Evolutionary conservation across 257 asterid genomes (phyloP), one percentile per base, ranked within the genome.

Genomic region (Salvia miltiorrhiza): DNA sequence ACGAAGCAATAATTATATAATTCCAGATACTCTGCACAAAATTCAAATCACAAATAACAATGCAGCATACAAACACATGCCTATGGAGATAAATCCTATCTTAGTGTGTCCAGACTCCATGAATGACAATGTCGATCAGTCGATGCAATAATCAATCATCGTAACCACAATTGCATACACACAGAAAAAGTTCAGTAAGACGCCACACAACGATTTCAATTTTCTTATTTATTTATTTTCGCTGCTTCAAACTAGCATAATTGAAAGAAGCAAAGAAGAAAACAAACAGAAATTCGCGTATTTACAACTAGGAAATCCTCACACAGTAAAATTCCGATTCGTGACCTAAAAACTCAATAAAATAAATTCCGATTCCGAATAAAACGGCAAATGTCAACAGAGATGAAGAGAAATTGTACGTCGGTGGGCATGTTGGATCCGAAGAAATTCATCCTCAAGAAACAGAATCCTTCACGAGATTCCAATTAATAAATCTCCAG

Each of bases 351-450:
- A 17, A 14, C 11, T 7, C 16, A 54, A 39, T 13, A 12, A 57
- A 39, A 47, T 0, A 41, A 63, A 43, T 57, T 44, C 73, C 66
- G 56, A 63, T 21, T 64, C 33, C 55, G 26, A 68, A 43, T 24
- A 68, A 49, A 60, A 39, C n/a, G 32, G 13, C 5, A 56, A 39
- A 32, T 40, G n/a, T 39, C 33, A 63, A 71, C 16, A 52, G 52
- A 58, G 62, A 62, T 9, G 1, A 57, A 39, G 21, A 41, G 8
- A 73, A n/a, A 63, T 14, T 23, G 23, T 57, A 80, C 88, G 76
- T 83, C 80, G 59, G 76, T 1, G 47, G 82, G 6, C 65, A 76
- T 24, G 76, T 5, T 67, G 75, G 80, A 80, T 60, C 82, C 86
- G 24, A 83, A 59, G 21, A 80, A 1, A n/a, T 77, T 80, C 88